A percentile compares a stretch with the other conserved stretches of the same genome.
Evolutionary conservation across 148 eudicot genomes (phyloP).

Genomic region (Persicaria maculosa): DNA sequence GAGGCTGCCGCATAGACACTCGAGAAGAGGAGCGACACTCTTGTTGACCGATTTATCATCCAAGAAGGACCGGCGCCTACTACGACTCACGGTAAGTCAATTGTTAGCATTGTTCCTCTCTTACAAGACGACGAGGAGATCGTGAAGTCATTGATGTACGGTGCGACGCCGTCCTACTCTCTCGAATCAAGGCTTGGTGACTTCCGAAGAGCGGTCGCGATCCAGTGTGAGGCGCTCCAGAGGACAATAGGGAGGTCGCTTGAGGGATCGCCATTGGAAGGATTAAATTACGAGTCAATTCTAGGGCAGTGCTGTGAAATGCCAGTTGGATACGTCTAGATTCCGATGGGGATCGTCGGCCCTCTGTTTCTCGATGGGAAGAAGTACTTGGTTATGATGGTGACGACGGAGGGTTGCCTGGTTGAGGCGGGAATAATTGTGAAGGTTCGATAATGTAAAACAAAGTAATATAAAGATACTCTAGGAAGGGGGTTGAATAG

Average conservation of each 20-base stretch:
- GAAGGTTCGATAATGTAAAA: too few species aligned
- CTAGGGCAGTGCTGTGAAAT: conserved; percentile 41
- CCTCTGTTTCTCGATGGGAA: conserved; percentile 30
- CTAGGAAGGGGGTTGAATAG: too few species aligned
- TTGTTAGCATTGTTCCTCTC: background rate
- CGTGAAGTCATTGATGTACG: conserved; percentile 19
- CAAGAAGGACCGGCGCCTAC: background rate
- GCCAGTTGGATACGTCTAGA: conserved; percentile 32
- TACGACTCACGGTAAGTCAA: background rate
- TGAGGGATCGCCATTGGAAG: conserved; percentile 21
- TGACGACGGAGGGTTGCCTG: conserved; percentile 36
- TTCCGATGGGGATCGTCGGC: conserved; percentile 38
- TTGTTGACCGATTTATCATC: conserved; percentile 13
- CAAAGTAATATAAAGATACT: too few species aligned
- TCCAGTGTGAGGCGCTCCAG: conserved; percentile 29
- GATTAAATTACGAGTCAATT: conserved; percentile 33
- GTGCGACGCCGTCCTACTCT: conserved; percentile 24
- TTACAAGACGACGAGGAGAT: conserved; percentile 21
- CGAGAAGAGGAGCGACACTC: background rate
- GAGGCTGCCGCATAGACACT: background rate
- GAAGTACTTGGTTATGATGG: conserved; percentile 33
- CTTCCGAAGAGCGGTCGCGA: conserved; percentile 24
- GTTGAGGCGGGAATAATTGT: too few species aligned
- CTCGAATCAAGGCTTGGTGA: conserved; percentile 29
- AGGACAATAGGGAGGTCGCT: conserved; percentile 27